Evolutionary conservation across 805 yeast species (phyloP), one percentile per base, ranked within the genome.

Genomic region (Kregervanrija pseudodelftensis): DNA sequence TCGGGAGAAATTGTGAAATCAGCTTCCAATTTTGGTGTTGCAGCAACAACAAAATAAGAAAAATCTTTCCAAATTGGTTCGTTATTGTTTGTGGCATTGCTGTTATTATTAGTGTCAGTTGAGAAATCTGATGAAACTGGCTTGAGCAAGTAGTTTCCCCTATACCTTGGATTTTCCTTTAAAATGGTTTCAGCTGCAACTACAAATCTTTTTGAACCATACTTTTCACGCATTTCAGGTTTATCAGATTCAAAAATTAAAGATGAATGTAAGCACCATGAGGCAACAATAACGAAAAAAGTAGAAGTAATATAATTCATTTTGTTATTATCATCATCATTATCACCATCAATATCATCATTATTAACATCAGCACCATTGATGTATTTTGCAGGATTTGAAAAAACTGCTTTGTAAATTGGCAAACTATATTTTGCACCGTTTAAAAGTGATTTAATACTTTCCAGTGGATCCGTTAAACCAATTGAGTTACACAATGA

Each of bases 201-300:
- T 47, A 72, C 66, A 61, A 90, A 90, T 44, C 95, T 65, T 36
- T 77, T 77, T 7, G 69, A 55, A 1, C 95, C 96, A 48, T 72
- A 67, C 41, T 69, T 69, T 11, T 30, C 3, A 30, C 89, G 69
- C 59, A 83, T 64, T 52, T 82, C 83, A 0, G 82, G 79, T 0
- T 80, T 70, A 51, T 87, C 91, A 42, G 90, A 78, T 45, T 83
- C 83, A 30, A 90, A 90, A 2, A 90, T 89, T 41, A 90, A 63
- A 3, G 89, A 77, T 2, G 96, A 88, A 63, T 90, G 97, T 50
- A 88, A 76, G 0, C 83, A 95, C 86, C 95, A 80, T 0, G 95
- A 85, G 0, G 79, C 70, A 9, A 89, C 95, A 2, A 86, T 86
- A 13, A 75, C 47, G 56, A 80, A 69, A 42, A 57, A 53, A 7